Percentiles rank a stretch among this genome's conserved stretches.
Evolutionary conservation across 169 alveolate genomes (phyloP).

Genomic region (Cryptosporidium bovis): DNA sequence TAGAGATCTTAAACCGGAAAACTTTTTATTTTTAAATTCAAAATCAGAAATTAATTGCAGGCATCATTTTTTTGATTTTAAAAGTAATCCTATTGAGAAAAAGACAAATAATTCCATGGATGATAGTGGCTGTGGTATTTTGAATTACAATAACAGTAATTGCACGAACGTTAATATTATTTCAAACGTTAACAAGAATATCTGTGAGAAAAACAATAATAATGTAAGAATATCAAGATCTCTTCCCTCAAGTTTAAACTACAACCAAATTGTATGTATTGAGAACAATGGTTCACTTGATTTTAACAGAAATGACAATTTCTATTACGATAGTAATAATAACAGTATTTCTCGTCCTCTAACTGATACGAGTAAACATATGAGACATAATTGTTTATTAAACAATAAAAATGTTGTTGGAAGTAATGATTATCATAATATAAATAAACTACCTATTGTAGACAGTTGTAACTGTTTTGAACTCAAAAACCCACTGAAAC

Average conservation of each 20-base stretch:
- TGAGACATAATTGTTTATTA: too few species aligned
- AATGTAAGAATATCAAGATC: slow-evolving; percentile 27
- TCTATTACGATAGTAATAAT: not conserved
- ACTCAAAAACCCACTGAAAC: slow-evolving; percentile 75
- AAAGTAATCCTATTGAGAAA: not conserved
- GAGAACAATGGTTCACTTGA: not conserved
- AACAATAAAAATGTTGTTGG: too few species aligned
- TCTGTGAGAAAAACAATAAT: not conserved
- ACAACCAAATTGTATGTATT: not conserved
- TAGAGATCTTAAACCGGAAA: slow-evolving; percentile 88
- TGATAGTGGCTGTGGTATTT: not conserved
- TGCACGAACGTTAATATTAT: too few species aligned
- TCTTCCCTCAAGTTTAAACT: slow-evolving; percentile 24
- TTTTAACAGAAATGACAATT: not conserved
- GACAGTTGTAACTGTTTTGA: slow-evolving; percentile 47
- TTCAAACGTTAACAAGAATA: not conserved
- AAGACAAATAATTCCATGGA: not conserved
- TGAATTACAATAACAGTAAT: too few species aligned
- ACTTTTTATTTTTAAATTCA: slow-evolving; percentile 80
- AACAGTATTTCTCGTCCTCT: too few species aligned
- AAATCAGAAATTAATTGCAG: slow-evolving; percentile 22
- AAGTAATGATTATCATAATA: not conserved
- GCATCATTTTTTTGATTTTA: slow-evolving; percentile 23
- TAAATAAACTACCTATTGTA: too few species aligned
- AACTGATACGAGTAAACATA: too few species aligned